Base-by-base conservation (phyloP, 352 stramenopile species). In the Phytophthora ramorum region DNA sequence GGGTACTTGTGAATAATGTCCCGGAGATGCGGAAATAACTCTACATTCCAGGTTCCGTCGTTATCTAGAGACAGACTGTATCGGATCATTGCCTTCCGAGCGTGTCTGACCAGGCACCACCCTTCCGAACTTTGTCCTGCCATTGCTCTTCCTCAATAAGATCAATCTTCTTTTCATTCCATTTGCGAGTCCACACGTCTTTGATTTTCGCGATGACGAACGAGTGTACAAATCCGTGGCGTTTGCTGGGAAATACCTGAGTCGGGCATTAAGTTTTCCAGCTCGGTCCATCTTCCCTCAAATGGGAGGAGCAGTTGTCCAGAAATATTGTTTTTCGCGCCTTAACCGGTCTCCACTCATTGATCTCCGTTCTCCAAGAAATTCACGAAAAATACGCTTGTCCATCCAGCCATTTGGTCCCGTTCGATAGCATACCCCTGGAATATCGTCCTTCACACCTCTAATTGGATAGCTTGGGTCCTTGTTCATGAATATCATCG, bases 91-190 rank as follows among this genome's bases (percentile, higher is more conserved):
- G 20, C 35, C 35, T 64, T 64, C 7, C 45, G 35, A 7, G 56
- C n/a, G 17, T 56, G 47, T 9, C 30, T 35, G 30, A 35, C 30
- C 30, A 35, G 30, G 30, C 30, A 35, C 30, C 30, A 35, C 30
- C 30, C 30, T 35, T 35, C 30, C 30, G 30, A 35, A 49, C 45
- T 34, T 63, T 63, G 26, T 63, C 28, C 38, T 63, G 45, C 45
- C 56, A 55, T 1, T 17, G 17, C 8, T 46, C 48, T 3, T 48
- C 35, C 9, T 64, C 30, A 26, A 64, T 64, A 19, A 64, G 5
- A 14, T 56, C 46, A 22, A 55, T 53, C 24, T 57, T 57, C 46
- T 64, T 51, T 7, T 55, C 56, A 28, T 57, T 55, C 45, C 56
- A 51, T 37, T 57, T 64, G 34, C 34, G 34, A 40, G 34, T 3